Evolutionary conservation across 495 filamentous ascomycete genomes (phyloP), one percentile per base, ranked within the genome.

Genomic region (Polyplosphaeria fusca): DNA sequence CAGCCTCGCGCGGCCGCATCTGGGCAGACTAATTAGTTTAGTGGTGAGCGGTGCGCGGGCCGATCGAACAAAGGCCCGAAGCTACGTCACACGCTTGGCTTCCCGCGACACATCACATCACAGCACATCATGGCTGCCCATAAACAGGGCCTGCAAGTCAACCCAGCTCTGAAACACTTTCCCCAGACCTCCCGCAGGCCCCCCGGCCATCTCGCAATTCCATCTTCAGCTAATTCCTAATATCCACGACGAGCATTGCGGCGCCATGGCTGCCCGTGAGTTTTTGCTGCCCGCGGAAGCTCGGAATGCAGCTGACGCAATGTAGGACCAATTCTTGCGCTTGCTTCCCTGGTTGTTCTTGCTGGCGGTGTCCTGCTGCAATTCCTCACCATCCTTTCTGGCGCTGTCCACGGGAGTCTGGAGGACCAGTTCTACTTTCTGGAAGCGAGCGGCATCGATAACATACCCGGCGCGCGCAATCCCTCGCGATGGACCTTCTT

Each of bases 401-500:
- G 88, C 44, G 72, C 78, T 4, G 76, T 74, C 26, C 73, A 78
- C 56, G 69, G 68, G 11, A 78, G 70, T 12, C 91, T 91, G 4
- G 74, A 89, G 16, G 80, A 85, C 60, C 62, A 84, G 38, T 86
- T 89, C 62, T 95, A 85, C 74, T 94, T 95, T 78, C 81, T 96
- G 26, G 79, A 86, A 66, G 86, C 84, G 61, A 77, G 82, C 67
- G 92, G 88, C 13, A 71, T 74, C 41, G 81, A 75, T 64, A 90
- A 94, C 44, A 63, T 58, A 65, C 74, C 83, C 11, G 81, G 80
- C 19, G 83, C 89, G 1, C 78, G 82, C 19, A 27, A 79, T 28
- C 58, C 80, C 5, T 83, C 88, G 5, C 82, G 91, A 71, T 96
- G 91, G 91, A 93, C 90, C 2, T 92, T 85, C 73, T 92, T 91